These are phyloP conservation scores for Penicillium diatomitis DNA, from an alignment of 495 filamentous ascomycete genomes.

Conservation along the genomic window DNA sequence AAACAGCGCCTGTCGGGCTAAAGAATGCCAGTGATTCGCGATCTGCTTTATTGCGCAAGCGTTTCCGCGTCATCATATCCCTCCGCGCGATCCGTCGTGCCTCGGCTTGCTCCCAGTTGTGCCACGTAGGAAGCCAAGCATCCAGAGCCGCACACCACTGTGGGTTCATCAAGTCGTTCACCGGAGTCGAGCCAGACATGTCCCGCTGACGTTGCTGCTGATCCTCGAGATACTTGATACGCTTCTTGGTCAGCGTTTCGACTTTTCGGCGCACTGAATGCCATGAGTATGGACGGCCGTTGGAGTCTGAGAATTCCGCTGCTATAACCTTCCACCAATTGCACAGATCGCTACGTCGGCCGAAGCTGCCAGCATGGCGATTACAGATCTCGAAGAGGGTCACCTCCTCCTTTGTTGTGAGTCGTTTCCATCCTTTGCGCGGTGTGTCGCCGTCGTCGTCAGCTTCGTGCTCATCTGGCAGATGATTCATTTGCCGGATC, in stretches of 20 bases:
- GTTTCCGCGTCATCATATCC: constrained; percentile 33
- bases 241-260: constrained; percentile 35
- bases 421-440: constrained; percentile 33
- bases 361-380: constrained; percentile 28
- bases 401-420: constrained; percentile 37
- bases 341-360: constrained; percentile 38
- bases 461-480: constrained; percentile 1
- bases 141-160: constrained; percentile 34
- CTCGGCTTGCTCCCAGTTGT: constrained; percentile 32
- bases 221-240: constrained; percentile 34
- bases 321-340: constrained; percentile 40
- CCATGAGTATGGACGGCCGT: constrained; percentile 38
- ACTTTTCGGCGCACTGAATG: constrained; percentile 40
- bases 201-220: constrained; percentile 12
- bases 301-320: constrained; percentile 28
- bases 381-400: constrained; percentile 38
- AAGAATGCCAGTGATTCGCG: background rate
- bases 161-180: constrained; percentile 29
- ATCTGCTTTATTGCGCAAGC: constrained; percentile 14
- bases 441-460: constrained; percentile 11
- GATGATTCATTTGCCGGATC: constrained; percentile 10
- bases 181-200: constrained; percentile 1
- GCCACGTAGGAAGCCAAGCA: constrained; percentile 38
- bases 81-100: constrained; percentile 33
- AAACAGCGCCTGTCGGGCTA: background rate